Percentiles rank a stretch among this genome's conserved stretches.
These are phyloP conservation scores for Tuber indicum DNA, from an alignment of 495 filamentous ascomycete genomes.

Conservation along the genomic window DNA sequence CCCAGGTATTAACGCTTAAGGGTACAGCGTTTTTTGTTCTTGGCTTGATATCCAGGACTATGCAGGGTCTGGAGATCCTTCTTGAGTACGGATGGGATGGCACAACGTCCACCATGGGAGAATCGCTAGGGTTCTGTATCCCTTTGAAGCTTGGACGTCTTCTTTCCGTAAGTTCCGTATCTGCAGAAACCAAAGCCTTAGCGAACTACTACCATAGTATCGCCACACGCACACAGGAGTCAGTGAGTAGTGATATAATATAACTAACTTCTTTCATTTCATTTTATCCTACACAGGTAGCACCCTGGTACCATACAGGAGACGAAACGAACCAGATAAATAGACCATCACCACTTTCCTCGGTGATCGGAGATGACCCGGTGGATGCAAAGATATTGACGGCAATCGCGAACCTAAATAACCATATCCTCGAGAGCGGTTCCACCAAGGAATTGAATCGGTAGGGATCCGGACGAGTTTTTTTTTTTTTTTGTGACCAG, in stretches of 20 bases:
- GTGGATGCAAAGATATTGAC: slow-evolving; percentile 41
- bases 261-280: slow-evolving; percentile 2
- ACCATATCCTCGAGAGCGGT: slow-evolving; percentile 40
- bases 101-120: slow-evolving; percentile 73
- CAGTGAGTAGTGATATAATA: background rate
- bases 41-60: slow-evolving; percentile 82
- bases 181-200: slow-evolving; percentile 27
- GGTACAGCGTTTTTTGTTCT: slow-evolving; percentile 96
- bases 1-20: slow-evolving; percentile 81
- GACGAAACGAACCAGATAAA: slow-evolving; percentile 39
- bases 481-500: slow-evolving; percentile 1
- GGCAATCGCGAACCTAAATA: slow-evolving; percentile 41
- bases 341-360: slow-evolving; percentile 33
- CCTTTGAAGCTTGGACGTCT: slow-evolving; percentile 70
- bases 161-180: slow-evolving; percentile 48
- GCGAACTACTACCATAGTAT: background rate
- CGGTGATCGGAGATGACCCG: slow-evolving; percentile 37
- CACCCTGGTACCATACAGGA: slow-evolving; percentile 40
- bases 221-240: background rate
- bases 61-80: slow-evolving; percentile 85
- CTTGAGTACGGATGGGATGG: slow-evolving; percentile 85
- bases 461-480: slow-evolving; percentile 17
- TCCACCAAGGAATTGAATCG: slow-evolving; percentile 42
- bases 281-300: slow-evolving; percentile 24
- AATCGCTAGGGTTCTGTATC: slow-evolving; percentile 78